Conservation (phyloP, 371 early-diverging fungal genomes). For the Umbelopsis sp. region DNA sequence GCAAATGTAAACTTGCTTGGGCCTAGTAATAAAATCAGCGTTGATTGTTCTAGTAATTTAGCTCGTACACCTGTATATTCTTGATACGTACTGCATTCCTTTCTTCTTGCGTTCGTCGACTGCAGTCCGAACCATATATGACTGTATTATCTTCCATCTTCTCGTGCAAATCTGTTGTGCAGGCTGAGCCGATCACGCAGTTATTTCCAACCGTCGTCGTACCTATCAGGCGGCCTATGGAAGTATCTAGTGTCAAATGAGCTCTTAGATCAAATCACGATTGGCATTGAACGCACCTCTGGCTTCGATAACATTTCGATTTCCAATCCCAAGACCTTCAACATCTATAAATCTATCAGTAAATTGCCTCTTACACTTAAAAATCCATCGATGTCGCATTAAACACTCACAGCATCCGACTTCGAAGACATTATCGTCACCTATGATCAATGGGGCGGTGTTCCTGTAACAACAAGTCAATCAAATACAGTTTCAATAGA, state of each 20-base stretch:
- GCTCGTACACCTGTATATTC: too few relatives aligned
- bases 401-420: constrained; percentile 67
- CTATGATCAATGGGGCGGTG: constrained; percentile 64
- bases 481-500: background rate
- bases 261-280: too few relatives aligned
- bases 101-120: constrained; percentile 59
- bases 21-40: constrained; percentile 32
- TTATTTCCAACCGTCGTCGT: constrained; percentile 70
- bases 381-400: too few relatives aligned
- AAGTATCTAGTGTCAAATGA: background rate
- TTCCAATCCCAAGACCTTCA: constrained; percentile 72
- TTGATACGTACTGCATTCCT: constrained; percentile 28
- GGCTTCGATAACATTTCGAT: constrained; percentile 70
- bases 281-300: background rate
- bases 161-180: constrained; percentile 68
- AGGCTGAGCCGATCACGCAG: constrained; percentile 76
- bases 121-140: constrained; percentile 66
- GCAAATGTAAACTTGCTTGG: constrained; percentile 62
- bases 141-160: constrained; percentile 66
- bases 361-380: background rate
- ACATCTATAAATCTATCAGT: constrained; percentile 49
- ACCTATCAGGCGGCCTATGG: constrained; percentile 58
- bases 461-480: constrained; percentile 28
- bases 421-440: constrained; percentile 79
- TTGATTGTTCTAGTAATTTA: background rate